These are phyloP conservation scores for Zanthoxylum bungeanum DNA, from an alignment of 345 rosid species.

Conservation along the genomic window DNA sequence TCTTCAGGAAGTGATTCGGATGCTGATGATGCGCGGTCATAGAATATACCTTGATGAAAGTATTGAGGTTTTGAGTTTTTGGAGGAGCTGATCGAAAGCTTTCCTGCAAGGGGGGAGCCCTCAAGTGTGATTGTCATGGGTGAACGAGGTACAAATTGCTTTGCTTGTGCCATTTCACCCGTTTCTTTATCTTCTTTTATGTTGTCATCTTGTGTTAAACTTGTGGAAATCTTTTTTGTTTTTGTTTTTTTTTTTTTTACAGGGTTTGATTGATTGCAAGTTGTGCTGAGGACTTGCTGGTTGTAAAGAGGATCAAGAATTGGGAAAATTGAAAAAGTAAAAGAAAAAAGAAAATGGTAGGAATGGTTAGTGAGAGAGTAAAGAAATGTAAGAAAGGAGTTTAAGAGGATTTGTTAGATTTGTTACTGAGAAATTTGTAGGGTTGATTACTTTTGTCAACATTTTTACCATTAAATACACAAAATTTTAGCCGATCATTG, in stretches of 20 bases:
- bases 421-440: conserved; percentile 21
- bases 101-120: not conserved
- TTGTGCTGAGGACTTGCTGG: conserved; percentile 17
- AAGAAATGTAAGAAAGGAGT: conserved; percentile 14
- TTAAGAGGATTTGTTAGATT: conserved; percentile 10
- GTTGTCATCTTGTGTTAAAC: conserved; percentile 4
- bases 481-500: conserved; percentile 24
- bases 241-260: no score
- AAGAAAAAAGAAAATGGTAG: not conserved
- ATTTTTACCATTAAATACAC: conserved; percentile 31
- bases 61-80: not conserved
- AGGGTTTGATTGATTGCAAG: conserved; percentile 2
- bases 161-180: not conserved
- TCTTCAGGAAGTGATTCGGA: conserved; percentile 41
- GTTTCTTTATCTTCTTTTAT: not conserved
- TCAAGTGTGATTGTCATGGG: not conserved
- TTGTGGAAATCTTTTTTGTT: not conserved
- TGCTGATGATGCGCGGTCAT: conserved; percentile 33
- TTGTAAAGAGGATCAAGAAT: conserved; percentile 6
- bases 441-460: no score
- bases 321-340: not conserved
- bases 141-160: conserved; percentile 9
- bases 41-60: not conserved
- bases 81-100: not conserved
- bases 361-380: conserved; percentile 20